These are phyloP conservation scores for Immersiella caudata DNA, from an alignment of 495 filamentous ascomycete species.

Conservation along the genomic window DNA sequence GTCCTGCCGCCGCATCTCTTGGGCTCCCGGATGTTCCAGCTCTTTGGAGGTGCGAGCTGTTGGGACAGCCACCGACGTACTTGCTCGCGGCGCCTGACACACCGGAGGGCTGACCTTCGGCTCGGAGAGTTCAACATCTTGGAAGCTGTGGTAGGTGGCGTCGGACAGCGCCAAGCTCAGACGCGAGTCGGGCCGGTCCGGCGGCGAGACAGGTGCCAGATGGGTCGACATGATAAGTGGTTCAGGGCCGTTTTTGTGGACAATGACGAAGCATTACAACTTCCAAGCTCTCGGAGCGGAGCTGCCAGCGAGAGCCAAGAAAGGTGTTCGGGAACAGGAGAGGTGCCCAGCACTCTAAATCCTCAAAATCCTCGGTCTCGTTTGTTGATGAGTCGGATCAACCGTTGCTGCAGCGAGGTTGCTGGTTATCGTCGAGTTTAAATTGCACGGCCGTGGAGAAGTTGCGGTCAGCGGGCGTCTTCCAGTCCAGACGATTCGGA, in stretches of 20 bases:
- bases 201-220: conserved; percentile 31
- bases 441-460: conserved; percentile 19
- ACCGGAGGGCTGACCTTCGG: conserved; percentile 22
- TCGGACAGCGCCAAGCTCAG: conserved; percentile 46
- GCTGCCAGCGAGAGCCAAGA: background rate
- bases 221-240: conserved; percentile 34
- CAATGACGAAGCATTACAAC: conserved; percentile 28
- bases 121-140: conserved; percentile 46
- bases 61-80: conserved; percentile 14
- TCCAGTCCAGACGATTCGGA: conserved; percentile 14
- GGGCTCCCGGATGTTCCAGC: conserved; percentile 21
- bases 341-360: conserved; percentile 28
- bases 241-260: conserved; percentile 18
- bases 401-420: conserved; percentile 22
- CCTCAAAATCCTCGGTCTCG: conserved; percentile 1
- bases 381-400: background rate
- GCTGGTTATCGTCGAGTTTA: conserved; percentile 15
- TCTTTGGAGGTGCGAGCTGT: conserved; percentile 14
- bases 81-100: conserved; percentile 1
- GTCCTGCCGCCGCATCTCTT: conserved; percentile 51
- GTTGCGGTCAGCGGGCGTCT: conserved; percentile 24
- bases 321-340: background rate
- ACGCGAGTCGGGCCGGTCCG: conserved; percentile 44
- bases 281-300: background rate
- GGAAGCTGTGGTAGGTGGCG: conserved; percentile 53